Evolutionary conservation across 352 stramenopile genomes (phyloP).

Genomic region (Pythium plurisporium): DNA sequence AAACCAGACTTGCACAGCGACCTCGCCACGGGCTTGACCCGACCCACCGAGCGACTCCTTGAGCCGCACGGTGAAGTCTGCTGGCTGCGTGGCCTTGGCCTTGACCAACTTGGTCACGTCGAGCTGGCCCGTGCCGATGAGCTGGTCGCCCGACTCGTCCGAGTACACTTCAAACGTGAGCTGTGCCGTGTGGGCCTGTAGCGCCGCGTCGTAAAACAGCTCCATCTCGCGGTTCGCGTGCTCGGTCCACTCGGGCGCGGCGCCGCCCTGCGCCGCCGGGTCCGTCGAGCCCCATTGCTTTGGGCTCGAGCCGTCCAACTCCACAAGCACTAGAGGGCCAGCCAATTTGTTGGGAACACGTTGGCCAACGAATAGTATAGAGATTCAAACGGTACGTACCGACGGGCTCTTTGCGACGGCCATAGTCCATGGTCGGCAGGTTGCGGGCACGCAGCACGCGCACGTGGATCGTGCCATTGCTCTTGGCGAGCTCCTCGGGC

Average conservation of each 20-base stretch:
- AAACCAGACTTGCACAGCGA: constrained; percentile 68
- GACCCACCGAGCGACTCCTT: constrained; percentile 35
- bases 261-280: constrained; percentile 54
- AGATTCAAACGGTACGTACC: constrained; percentile 25
- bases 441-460: constrained; percentile 55
- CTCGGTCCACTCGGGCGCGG: constrained; percentile 62
- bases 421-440: constrained; percentile 74
- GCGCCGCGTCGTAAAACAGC: constrained; percentile 66
- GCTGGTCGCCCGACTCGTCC: constrained; percentile 63
- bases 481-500: constrained; percentile 9
- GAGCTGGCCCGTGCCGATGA: constrained; percentile 68
- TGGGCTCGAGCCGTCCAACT: constrained; percentile 58
- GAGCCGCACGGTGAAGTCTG: constrained; percentile 44
- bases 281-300: constrained; percentile 63
- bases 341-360: too few species aligned
- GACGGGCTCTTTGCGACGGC: constrained; percentile 75
- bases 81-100: constrained; percentile 28
- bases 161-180: constrained; percentile 71
- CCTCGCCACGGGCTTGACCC: constrained; percentile 45
- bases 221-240: constrained; percentile 75
- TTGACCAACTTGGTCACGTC: constrained; percentile 42
- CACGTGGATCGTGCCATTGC: constrained; percentile 75
- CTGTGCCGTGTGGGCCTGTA: constrained; percentile 38
- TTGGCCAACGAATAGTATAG: constrained; percentile 1
- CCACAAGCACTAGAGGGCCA: constrained; percentile 63